Conservation (phyloP, 2,329 filamentous ascomycete genomes). For the Colletotrichum sp. region DNA sequence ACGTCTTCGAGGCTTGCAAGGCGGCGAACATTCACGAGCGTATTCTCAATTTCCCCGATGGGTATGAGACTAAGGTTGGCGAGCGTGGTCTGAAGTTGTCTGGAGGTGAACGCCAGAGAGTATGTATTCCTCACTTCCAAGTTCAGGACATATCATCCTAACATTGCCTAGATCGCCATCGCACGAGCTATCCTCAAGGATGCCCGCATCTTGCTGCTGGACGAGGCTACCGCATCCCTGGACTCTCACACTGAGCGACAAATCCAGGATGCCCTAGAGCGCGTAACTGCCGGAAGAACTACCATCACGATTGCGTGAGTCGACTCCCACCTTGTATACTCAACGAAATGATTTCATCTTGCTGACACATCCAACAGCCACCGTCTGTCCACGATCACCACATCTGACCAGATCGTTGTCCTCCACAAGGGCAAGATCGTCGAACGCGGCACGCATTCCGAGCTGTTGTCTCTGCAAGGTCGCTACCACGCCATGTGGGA, state of each 20-base stretch:
- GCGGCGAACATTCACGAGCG: constrained; percentile 60
- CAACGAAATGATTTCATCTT: not conserved
- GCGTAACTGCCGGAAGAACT: constrained; percentile 51
- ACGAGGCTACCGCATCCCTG: constrained; percentile 75
- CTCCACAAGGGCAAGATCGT: constrained; percentile 55
- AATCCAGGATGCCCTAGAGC: constrained; percentile 59
- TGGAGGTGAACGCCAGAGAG: constrained; percentile 65
- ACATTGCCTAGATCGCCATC: constrained; percentile 50
- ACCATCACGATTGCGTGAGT: constrained; percentile 57
- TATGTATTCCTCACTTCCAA: constrained; percentile 25
- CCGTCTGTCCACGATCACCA: constrained; percentile 61
- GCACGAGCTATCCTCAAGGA: constrained; percentile 72
- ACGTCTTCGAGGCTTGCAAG: constrained; percentile 55
- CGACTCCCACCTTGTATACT: not conserved
- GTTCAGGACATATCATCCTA: not conserved
- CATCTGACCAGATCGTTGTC: constrained; percentile 59
- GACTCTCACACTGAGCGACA: constrained; percentile 65
- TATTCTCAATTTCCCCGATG: constrained; percentile 57
- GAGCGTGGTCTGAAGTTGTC: constrained; percentile 59
- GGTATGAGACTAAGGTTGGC: constrained; percentile 57
- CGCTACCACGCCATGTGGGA: constrained; percentile 59
- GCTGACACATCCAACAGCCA: constrained; percentile 39
- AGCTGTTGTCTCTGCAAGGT: constrained; percentile 48
- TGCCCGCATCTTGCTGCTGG: constrained; percentile 71
- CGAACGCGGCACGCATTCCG: constrained; percentile 54